Base-by-base conservation (phyloP, 441 rosid species). In the Euphorbia corollata region DNA sequence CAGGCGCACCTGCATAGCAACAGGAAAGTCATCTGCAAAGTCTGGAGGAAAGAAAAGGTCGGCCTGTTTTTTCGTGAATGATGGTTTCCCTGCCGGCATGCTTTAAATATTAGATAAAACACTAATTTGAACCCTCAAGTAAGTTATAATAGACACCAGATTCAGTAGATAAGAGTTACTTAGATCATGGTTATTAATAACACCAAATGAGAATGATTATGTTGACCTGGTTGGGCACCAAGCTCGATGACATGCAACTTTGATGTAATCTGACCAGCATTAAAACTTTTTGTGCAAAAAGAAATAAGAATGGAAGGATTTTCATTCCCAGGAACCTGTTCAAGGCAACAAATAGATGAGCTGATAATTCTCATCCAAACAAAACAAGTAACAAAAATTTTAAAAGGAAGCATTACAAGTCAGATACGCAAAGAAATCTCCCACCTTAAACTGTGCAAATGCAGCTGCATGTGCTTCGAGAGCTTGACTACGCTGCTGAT, bases 391-490 rank as follows among this genome's bases (percentile, higher is more conserved):
- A 38, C 22, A 3, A 15, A 19, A 53, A 24, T 41, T 53, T 58
- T 22, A 18, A 45, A 9, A 22, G 9, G 27, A 2, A 48, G n/a
- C 47, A 41, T 39, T 64, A 59, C 22, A 38, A 20, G 55, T 63
- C 45, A 69, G 67, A 20, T 56, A 61, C 73, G 58, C 38, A 68
- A 64, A 23, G 59, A 60, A 74, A 53, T 12, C 24, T 23, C 76
- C 18, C 12, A 91, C 99, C 81, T 89, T 96, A 67, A 87, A 87
- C 72, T 86, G 85, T n/a, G 97, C 91, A 78, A 92, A 96, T 43
- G 99, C 81, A 7, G 99, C 97, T 74, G 99, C 97, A 85, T 96
- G 99, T 57, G 99, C 99, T 81, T 96, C 99, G 68, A 96, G 97
- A 59, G 97, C 98, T 83, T 96, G 99, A 82, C 99, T 92, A 51